Conservation (phyloP, 805 yeast species). For the Metschnikowia kunwiensis region DNA sequence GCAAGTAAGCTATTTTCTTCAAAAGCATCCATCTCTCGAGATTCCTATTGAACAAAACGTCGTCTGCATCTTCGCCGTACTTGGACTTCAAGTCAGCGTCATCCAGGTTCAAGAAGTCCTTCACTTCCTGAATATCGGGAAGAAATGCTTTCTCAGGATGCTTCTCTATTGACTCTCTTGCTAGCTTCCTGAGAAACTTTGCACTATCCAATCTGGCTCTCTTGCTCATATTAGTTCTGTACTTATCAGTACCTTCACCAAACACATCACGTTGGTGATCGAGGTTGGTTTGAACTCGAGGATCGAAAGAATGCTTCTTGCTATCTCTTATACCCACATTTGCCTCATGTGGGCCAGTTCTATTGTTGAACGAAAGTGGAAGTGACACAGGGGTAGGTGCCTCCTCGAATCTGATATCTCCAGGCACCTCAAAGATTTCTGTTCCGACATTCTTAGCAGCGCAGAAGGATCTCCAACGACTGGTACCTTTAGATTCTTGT, state of each 20-base stretch:
- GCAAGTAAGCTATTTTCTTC: slow-evolving; percentile 68
- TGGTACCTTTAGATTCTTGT: slow-evolving; percentile 46
- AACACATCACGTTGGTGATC: slow-evolving; percentile 68
- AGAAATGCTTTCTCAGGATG: slow-evolving; percentile 35
- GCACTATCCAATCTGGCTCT: slow-evolving; percentile 54
- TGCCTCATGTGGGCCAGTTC: slow-evolving; percentile 74
- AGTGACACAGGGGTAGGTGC: slow-evolving; percentile 33
- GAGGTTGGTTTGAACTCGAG: slow-evolving; percentile 69
- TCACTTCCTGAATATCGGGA: slow-evolving; percentile 58
- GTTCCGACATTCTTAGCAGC: slow-evolving; percentile 5
- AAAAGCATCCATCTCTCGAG: slow-evolving; percentile 67
- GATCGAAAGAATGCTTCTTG: slow-evolving; percentile 76
- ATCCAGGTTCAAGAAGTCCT: slow-evolving; percentile 52
- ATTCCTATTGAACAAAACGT: slow-evolving; percentile 40
- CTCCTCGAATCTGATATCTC: slow-evolving; percentile 25
- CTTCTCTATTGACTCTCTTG: slow-evolving; percentile 45
- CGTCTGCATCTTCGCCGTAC: slow-evolving; percentile 39
- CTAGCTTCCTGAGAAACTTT: slow-evolving; percentile 53
- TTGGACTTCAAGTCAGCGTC: slow-evolving; percentile 33
- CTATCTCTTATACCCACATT: slow-evolving; percentile 81
- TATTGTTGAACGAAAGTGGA: slow-evolving; percentile 71
- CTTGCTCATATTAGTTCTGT: slow-evolving; percentile 44
- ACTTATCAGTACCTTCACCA: slow-evolving; percentile 72
- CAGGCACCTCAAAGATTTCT: slow-evolving; percentile 17
- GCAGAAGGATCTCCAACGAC: slow-evolving; percentile 42